These are phyloP conservation scores for Globisporangium irregulare DNA, from an alignment of 352 stramenopile genomes.

Conservation along the genomic window DNA sequence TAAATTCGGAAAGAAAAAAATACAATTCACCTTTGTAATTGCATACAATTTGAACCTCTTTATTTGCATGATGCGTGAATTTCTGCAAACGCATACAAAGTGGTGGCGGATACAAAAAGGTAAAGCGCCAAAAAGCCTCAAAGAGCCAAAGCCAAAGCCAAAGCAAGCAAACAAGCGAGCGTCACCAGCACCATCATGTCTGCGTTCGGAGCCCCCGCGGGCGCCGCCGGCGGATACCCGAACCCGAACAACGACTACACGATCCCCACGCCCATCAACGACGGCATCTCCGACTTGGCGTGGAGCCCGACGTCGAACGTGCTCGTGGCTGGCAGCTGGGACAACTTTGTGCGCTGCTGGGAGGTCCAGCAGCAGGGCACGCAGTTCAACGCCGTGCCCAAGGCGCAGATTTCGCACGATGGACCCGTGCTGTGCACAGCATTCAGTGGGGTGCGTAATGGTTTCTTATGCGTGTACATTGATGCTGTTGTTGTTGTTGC, in stretches of 20 bases:
- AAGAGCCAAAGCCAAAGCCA: constrained; percentile 9
- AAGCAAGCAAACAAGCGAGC: neutral
- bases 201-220: constrained; percentile 49
- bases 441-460: constrained; percentile 75
- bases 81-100: neutral
- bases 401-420: constrained; percentile 88
- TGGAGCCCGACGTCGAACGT: constrained; percentile 78
- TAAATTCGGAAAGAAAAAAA: neutral
- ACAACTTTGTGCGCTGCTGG: constrained; percentile 84
- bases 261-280: constrained; percentile 55
- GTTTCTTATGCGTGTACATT: neutral
- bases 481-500: neutral
- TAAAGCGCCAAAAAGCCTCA: neutral
- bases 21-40: neutral
- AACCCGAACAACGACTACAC: constrained; percentile 83
- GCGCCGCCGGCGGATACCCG: constrained; percentile 44
- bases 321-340: constrained; percentile 75
- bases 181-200: constrained; percentile 15
- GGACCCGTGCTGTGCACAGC: constrained; percentile 89
- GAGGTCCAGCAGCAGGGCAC: constrained; percentile 71
- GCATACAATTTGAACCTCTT: neutral
- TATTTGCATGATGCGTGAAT: neutral
- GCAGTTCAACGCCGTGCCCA: constrained; percentile 72
- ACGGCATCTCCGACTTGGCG: constrained; percentile 74
- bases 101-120: neutral